These are phyloP conservation scores for Chondrus crispus DNA, from an alignment of 23 red algal genomes.

Conservation along the genomic window DNA sequence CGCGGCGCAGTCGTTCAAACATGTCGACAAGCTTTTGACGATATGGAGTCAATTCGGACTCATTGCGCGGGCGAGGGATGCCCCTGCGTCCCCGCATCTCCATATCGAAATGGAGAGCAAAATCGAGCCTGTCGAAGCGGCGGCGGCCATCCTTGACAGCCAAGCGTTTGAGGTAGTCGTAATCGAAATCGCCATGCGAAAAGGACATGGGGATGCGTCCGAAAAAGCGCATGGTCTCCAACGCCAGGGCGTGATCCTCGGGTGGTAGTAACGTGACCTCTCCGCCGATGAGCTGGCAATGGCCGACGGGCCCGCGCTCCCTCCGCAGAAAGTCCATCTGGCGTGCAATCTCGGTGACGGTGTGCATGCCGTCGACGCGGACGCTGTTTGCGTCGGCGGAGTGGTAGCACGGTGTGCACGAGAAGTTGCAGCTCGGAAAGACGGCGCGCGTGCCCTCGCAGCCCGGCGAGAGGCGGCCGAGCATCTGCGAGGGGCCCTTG, in stretches of 20 bases:
- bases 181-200: slow-evolving; percentile 82
- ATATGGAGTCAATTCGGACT: slow-evolving; percentile 61
- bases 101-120: slow-evolving; percentile 81
- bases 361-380: slow-evolving; percentile 79
- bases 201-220: slow-evolving; percentile 88
- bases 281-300: slow-evolving; percentile 86
- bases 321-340: slow-evolving; percentile 63
- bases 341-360: slow-evolving; percentile 52
- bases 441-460: slow-evolving; percentile 84
- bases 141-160: slow-evolving; percentile 44
- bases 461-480: slow-evolving; percentile 72
- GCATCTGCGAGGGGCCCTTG: slow-evolving; percentile 65
- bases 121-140: slow-evolving; percentile 81
- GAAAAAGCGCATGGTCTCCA: slow-evolving; percentile 76
- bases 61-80: background rate
- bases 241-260: slow-evolving; percentile 74
- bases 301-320: slow-evolving; percentile 47
- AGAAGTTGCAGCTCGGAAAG: slow-evolving; percentile 79
- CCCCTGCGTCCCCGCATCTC: slow-evolving; percentile 63
- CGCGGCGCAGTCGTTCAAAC: slow-evolving; percentile 47
- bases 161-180: slow-evolving; percentile 63
- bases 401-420: slow-evolving; percentile 81
- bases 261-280: slow-evolving; percentile 69
- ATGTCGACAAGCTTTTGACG: slow-evolving; percentile 61
- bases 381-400: slow-evolving; percentile 70